phyloP scores from a whole-genome alignment of 2,329 filamentous ascomycete species.

The Arthrobotrys megalospora region DNA sequence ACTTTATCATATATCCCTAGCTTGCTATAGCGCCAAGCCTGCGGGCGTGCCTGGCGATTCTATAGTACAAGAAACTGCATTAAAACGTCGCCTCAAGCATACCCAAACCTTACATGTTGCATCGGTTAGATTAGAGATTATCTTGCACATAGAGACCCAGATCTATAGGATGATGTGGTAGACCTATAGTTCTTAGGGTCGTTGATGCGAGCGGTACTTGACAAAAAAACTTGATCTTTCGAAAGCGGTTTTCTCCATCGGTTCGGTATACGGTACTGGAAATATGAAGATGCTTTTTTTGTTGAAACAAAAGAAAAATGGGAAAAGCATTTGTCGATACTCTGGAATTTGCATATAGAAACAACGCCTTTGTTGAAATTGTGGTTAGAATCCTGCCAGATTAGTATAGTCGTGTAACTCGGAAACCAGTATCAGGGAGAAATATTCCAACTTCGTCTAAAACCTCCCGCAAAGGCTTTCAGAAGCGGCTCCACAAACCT shows the following conservation, averaged over 20 bases:
- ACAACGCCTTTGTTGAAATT: background rate
- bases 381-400: background rate
- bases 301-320: background rate
- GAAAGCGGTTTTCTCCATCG: background rate
- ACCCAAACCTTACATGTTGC: no score
- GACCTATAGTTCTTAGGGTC: no score
- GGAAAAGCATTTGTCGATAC: background rate
- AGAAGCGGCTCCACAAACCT: background rate
- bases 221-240: background rate
- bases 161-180: no score
- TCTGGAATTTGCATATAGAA: background rate
- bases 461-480: background rate
- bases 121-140: no score
- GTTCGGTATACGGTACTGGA: background rate
- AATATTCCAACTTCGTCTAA: background rate
- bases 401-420: background rate
- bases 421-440: background rate
- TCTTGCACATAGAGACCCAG: no score
- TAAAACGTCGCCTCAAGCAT: no score
- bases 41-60: no score
- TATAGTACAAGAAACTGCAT: no score
- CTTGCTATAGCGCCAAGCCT: no score
- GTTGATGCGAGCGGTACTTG: no score
- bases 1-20: no score
- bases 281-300: constrained; percentile 1